Evolutionary conservation across 2,329 filamentous ascomycete genomes (phyloP), one percentile per base, ranked within the genome.

Genomic region (Xylaria sp.): DNA sequence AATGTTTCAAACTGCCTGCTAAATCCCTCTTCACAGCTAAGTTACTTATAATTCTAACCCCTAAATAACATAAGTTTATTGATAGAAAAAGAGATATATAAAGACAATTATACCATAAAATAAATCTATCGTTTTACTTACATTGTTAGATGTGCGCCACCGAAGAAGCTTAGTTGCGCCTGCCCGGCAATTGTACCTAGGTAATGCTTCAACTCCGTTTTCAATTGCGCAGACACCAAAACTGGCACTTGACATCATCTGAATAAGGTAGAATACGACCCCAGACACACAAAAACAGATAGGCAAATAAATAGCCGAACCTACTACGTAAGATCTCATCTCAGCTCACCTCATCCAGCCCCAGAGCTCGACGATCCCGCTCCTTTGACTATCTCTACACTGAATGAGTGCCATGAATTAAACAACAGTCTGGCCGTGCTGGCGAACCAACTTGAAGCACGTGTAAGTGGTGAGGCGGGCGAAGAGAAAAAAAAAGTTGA

Each of bases 311-410:
- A 25, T 8, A 32, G n/a, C 42, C 54, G 6, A 61, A 35, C 48
- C 50, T 65, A n/a, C n/a, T n/a, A n/a, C n/a, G n/a, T n/a, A 48
- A 54, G 29, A 54, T 69, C 63, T 69, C 60, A 69, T 63, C 63
- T 69, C 67, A 69, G 67, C 67, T 69, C 67, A 69, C 64, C 60
- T 66, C 63, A 66, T 66, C 63, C 16, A 12, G 18, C 54, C 50
- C 32, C 40, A 59, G 55, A 23, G 18, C 37, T 44, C 5, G 67
- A 60, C 40, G 48, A 69, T 69, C 67, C 67, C 67, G 67, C 67
- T 21, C 60, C 54, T 69, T 69, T 23, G 40, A n/a, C n/a, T n/a
- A n/a, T n/a, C n/a, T n/a, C n/a, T n/a, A n/a, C n/a, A n/a, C n/a
- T n/a, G n/a, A n/a, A n/a, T n/a, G n/a, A 13, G 18, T 18, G 40